Conservation (phyloP, 192 early-diverging fungal species). For the Spinellus fusiger region DNA sequence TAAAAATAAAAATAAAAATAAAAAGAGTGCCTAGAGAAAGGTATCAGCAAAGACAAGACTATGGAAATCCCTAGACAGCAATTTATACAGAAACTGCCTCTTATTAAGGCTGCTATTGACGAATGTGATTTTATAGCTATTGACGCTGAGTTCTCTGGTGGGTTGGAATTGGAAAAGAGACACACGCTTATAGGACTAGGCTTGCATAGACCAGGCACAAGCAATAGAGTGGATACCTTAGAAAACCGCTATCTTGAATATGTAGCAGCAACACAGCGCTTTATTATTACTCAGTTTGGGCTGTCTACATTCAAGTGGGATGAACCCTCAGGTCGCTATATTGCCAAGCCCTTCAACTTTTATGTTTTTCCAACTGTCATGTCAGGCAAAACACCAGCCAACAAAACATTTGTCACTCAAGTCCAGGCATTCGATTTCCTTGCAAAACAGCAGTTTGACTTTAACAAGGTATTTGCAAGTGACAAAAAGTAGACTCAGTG, state of each 20-base stretch:
- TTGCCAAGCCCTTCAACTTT: slow-evolving; percentile 61
- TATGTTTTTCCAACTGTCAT: slow-evolving; percentile 52
- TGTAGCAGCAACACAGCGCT: slow-evolving; percentile 33
- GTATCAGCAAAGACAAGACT: not conserved
- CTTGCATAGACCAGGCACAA: slow-evolving; percentile 13
- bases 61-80: slow-evolving; percentile 53
- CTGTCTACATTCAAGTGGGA: slow-evolving; percentile 57
- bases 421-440: slow-evolving; percentile 53
- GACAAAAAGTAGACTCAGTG: not conserved
- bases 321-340: slow-evolving; percentile 35
- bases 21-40: not conserved
- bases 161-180: not conserved
- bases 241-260: slow-evolving; percentile 49
- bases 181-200: not conserved
- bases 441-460: slow-evolving; percentile 50
- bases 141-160: slow-evolving; percentile 61
- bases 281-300: slow-evolving; percentile 56
- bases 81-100: slow-evolving; percentile 39
- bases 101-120: slow-evolving; percentile 43
- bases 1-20: not conserved
- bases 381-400: slow-evolving; percentile 29
- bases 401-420: slow-evolving; percentile 46
- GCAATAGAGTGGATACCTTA: slow-evolving; percentile 29
- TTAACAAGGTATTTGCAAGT: slow-evolving; percentile 43
- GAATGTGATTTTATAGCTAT: slow-evolving; percentile 55